Evolutionary conservation across 2,329 filamentous ascomycete species (phyloP).

Genomic region (Diplodia corticola): DNA sequence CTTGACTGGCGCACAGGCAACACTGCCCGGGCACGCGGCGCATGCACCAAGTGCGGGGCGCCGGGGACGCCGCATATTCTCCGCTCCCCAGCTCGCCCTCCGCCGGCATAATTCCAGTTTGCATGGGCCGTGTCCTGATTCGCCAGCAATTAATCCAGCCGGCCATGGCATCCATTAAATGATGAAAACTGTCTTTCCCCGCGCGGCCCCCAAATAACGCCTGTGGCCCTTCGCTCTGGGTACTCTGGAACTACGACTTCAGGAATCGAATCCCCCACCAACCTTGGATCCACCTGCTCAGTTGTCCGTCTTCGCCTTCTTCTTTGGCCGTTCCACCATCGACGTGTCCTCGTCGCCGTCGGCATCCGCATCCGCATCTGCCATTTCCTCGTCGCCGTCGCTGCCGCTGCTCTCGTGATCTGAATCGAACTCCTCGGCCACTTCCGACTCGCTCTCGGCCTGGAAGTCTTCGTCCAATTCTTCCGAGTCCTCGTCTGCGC

Average conservation of each 20-base stretch:
- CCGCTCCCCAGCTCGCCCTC: not conserved
- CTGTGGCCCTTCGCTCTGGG: slow-evolving; percentile 34
- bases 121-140: too few species aligned
- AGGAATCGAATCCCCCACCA: slow-evolving; percentile 1
- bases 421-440: slow-evolving; percentile 94
- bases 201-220: not conserved
- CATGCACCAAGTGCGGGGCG: slow-evolving; percentile 16
- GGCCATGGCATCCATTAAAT: not conserved
- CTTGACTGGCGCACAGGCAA: slow-evolving; percentile 15
- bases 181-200: slow-evolving; percentile 1
- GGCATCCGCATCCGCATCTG: slow-evolving; percentile 57
- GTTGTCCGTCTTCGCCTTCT: slow-evolving; percentile 58
- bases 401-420: slow-evolving; percentile 82
- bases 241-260: slow-evolving; percentile 9
- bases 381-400: slow-evolving; percentile 65
- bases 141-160: not conserved
- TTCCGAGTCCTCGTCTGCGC: slow-evolving; percentile 94
- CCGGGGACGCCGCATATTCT: slow-evolving; percentile 13
- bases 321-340: slow-evolving; percentile 61
- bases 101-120: slow-evolving; percentile 1
- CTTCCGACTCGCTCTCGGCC: slow-evolving; percentile 88
- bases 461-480: slow-evolving; percentile 95
- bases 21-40: slow-evolving; percentile 10
- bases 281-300: slow-evolving; percentile 21
- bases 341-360: slow-evolving; percentile 54